Percentiles rank a stretch among this genome's conserved stretches.
phyloP scores from a whole-genome alignment of 345 rosid species.

The Ailanthus altissimus region DNA sequence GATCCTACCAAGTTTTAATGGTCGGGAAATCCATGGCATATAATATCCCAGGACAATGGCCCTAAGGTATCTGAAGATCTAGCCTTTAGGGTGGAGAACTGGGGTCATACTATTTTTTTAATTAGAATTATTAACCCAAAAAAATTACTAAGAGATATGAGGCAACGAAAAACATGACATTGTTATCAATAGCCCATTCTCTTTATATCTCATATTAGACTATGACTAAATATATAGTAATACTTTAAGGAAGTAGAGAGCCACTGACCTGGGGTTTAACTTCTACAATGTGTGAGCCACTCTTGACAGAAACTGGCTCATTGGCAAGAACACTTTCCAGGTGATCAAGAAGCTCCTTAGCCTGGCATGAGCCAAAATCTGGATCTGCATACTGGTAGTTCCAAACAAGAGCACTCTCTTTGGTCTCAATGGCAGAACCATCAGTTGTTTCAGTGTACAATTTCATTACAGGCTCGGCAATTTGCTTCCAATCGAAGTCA shows the following conservation, averaged over 20 bases:
- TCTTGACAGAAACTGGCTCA: slow-evolving; percentile 89
- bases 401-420: slow-evolving; percentile 91
- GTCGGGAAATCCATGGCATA: neutral
- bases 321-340: slow-evolving; percentile 91
- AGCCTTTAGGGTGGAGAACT: neutral
- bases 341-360: slow-evolving; percentile 94
- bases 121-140: neutral
- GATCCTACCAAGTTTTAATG: neutral
- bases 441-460: slow-evolving; percentile 92
- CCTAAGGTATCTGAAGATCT: neutral
- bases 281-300: slow-evolving; percentile 85
- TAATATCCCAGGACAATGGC: neutral
- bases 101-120: neutral
- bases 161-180: neutral
- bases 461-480: slow-evolving; percentile 96
- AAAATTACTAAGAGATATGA: neutral
- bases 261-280: slow-evolving; percentile 92
- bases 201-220: neutral
- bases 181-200: neutral
- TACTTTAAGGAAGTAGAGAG: neutral
- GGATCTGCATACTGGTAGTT: slow-evolving; percentile 85
- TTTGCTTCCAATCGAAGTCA: slow-evolving; percentile 85
- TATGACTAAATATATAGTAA: neutral
- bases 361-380: slow-evolving; percentile 97
- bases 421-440: slow-evolving; percentile 86